A percentile compares a stretch with the other conserved stretches of the same genome.
Evolutionary conservation across 495 filamentous ascomycete genomes (phyloP).

Genomic region (Aspergillus carlsbadensis): DNA sequence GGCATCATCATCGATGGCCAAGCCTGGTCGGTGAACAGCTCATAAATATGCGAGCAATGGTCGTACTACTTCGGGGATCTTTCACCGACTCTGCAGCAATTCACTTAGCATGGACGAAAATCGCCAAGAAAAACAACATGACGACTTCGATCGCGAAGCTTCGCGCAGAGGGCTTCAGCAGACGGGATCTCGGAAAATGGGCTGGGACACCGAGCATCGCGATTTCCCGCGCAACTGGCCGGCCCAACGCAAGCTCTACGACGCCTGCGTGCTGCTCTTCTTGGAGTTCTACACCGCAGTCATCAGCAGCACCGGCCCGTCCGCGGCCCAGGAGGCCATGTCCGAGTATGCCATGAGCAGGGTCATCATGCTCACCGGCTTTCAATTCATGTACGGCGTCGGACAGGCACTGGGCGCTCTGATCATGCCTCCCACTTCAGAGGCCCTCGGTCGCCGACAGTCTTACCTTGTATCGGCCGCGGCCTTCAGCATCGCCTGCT

Average conservation of each 20-base stretch:
- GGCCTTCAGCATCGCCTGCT: neutral
- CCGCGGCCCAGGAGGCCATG: neutral
- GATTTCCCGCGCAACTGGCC: neutral
- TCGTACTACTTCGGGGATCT: too few species aligned
- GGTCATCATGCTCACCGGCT: neutral
- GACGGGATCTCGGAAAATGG: neutral
- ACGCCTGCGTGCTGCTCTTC: neutral
- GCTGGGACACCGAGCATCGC: neutral
- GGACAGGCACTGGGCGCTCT: neutral
- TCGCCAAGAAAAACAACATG: neutral
- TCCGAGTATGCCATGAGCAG: neutral
- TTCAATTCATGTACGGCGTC: neutral
- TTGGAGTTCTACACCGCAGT: neutral
- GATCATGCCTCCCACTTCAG: neutral
- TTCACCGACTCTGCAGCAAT: too few species aligned
- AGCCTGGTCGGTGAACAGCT: too few species aligned
- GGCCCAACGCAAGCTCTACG: neutral
- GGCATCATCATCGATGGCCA: too few species aligned
- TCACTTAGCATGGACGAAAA: too few species aligned
- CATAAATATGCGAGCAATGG: too few species aligned
- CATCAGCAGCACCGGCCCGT: neutral
- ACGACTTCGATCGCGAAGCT: neutral
- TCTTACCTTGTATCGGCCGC: neutral
- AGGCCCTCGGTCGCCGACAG: neutral
- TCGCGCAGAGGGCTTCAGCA: neutral